These are phyloP conservation scores for Melocanna baccifera DNA, from an alignment of 176 grass and related monocot genomes.

Conservation along the genomic window DNA sequence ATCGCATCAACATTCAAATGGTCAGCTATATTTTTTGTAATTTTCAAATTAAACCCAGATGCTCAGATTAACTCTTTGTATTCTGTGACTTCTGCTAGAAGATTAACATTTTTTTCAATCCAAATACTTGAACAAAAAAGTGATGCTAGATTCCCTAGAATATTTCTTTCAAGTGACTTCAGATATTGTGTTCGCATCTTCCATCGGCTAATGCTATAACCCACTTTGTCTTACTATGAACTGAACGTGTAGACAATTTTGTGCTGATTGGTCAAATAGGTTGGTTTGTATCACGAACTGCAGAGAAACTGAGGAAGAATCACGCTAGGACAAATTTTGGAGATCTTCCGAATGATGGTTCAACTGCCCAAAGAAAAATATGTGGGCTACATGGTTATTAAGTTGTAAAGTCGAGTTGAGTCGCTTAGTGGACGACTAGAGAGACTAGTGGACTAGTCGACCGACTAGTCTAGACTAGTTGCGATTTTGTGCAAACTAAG, in stretches of 20 bases:
- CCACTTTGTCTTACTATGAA: neutral
- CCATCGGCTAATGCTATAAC: neutral
- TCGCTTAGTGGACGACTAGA: too few species aligned
- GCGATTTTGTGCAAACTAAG: too few species aligned
- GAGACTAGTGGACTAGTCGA: too few species aligned
- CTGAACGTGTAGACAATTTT: neutral
- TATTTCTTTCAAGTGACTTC: neutral
- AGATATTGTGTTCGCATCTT: slow-evolving; percentile 5
- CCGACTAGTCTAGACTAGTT: too few species aligned
- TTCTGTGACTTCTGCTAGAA: slow-evolving; percentile 8
- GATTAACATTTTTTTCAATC: neutral
- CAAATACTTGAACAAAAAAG: neutral
- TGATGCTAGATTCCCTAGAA: neutral
- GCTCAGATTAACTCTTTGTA: neutral
- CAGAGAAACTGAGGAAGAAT: neutral
- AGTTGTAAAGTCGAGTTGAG: too few species aligned
- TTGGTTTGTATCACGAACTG: neutral
- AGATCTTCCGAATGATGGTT: neutral
- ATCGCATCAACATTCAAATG: neutral
- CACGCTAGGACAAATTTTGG: neutral
- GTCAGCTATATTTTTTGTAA: neutral
- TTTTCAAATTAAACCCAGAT: neutral
- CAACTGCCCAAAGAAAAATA: neutral
- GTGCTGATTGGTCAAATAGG: neutral
- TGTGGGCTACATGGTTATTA: too few species aligned